These are phyloP conservation scores for Abortiporus biennis DNA, from an alignment of 1,284 basidiomycete species.

Conservation along the genomic window DNA sequence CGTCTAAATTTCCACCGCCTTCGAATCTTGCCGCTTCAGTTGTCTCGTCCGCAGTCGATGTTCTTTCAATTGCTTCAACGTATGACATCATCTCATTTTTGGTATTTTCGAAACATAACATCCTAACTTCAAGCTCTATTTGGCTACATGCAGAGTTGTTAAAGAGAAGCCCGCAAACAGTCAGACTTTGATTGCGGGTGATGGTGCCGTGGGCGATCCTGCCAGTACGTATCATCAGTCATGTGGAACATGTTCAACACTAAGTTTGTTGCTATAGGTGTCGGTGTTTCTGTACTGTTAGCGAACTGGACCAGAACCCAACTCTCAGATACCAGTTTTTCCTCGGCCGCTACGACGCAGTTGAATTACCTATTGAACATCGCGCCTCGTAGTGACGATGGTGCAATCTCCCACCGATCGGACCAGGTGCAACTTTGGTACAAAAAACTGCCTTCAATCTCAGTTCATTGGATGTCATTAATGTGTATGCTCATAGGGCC, in stretches of 20 bases:
- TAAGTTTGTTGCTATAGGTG: conserved; percentile 23
- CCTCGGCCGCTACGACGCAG: conserved; percentile 45
- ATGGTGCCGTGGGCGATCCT: conserved; percentile 65
- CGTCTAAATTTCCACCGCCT: conserved; percentile 32
- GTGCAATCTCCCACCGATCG: conserved; percentile 63
- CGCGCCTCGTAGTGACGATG: conserved; percentile 48
- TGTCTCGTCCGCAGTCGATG: conserved; percentile 29
- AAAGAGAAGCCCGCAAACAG: conserved; percentile 26
- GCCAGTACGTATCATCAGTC: conserved; percentile 37
- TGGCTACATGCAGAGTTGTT: conserved; percentile 26
- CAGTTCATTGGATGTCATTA: background rate
- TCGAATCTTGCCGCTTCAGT: conserved; percentile 19
- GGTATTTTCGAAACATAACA: background rate
- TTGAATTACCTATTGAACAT: conserved; percentile 53
- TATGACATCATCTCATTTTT: conserved; percentile 16
- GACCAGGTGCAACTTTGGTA: conserved; percentile 50
- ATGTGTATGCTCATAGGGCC: conserved; percentile 28
- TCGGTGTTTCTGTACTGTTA: conserved; percentile 58
- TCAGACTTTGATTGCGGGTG: conserved; percentile 32
- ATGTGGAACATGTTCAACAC: background rate
- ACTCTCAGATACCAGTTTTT: conserved; percentile 34
- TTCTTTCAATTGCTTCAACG: conserved; percentile 33
- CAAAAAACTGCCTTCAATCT: conserved; percentile 6
- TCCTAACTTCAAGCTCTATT: background rate
- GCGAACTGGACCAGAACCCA: conserved; percentile 47